These are phyloP conservation scores for Alternaria sp. DNA, from an alignment of 2,329 filamentous ascomycete genomes.

Conservation along the genomic window DNA sequence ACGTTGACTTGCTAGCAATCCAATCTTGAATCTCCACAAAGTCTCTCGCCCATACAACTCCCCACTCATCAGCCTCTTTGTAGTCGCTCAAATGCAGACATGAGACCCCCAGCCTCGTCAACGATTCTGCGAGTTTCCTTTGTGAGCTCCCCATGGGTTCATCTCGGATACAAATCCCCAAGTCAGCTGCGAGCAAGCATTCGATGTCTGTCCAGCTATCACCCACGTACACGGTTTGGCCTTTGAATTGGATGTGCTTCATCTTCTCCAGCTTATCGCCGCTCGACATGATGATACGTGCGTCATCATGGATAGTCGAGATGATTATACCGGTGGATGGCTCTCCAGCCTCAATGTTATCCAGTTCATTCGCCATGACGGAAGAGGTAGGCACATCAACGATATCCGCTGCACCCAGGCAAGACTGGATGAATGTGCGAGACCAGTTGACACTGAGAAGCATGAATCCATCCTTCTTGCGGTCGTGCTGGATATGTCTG, in stretches of 20 bases:
- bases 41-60: constrained; percentile 35
- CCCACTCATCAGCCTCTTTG: constrained; percentile 11
- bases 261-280: constrained; percentile 49
- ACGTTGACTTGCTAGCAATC: background rate
- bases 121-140: constrained; percentile 41
- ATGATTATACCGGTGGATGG: constrained; percentile 27
- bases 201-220: constrained; percentile 58
- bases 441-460: constrained; percentile 59
- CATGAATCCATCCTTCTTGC: constrained; percentile 21
- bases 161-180: constrained; percentile 56
- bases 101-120: constrained; percentile 39
- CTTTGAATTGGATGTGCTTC: constrained; percentile 11
- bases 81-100: constrained; percentile 29
- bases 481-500: constrained; percentile 15
- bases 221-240: constrained; percentile 52
- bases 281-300: constrained; percentile 44
- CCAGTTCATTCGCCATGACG: constrained; percentile 33
- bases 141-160: constrained; percentile 44
- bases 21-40: constrained; percentile 17
- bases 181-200: constrained; percentile 51
- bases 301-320: constrained; percentile 1
- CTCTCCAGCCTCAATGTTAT: constrained; percentile 15
- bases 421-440: constrained; percentile 48
- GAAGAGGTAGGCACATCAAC: background rate
- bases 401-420: constrained; percentile 19